Base-by-base conservation (phyloP, 2,329 filamentous ascomycete genomes). In the Penicillium sp. region DNA sequence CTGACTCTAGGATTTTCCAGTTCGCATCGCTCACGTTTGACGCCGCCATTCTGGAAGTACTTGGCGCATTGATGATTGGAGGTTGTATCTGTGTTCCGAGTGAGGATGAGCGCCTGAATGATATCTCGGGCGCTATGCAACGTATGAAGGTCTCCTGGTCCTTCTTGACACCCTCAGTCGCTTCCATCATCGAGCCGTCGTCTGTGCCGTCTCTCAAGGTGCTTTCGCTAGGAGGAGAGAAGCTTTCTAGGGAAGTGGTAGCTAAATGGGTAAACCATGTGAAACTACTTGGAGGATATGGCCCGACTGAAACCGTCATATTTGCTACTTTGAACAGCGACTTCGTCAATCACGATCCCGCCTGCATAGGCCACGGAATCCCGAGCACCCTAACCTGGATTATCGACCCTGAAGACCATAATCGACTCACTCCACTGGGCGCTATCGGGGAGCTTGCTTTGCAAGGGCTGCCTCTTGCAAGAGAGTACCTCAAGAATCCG, bases 211-310 rank as follows among this genome's bases (percentile, higher is more conserved):
- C 74, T 5, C 65, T 84, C 56, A 79, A 82, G 61, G 76, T 76
- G 1, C 71, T 84, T 8, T 73, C 78, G 0, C 73, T 76, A 17
- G 81, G 79, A 48, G 82, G 82, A 45, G 82, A 84, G 75, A 86
- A 90, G 2, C 84, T 97, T 78, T 93, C 91, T 0, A 85, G 87
- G 38, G 85, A 87, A 31, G 91, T 96, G 0, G 86, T 90, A 46
- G 81, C 84, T 0, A 84, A 83, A 51, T 97, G 93, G 93, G 84
- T 82, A 15, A 72, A 73, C 23, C 68, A 65, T 11, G 73, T 77
- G 0, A 75, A 74, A 9, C 66, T 83, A 26, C 70, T 76, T 58
- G 78, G 77, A 54, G 72, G 67, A 15, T 79, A 79, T 58, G 77
- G 77, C 3, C 76, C 77, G 3, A 75, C 75, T 7, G 77, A 79